A percentile compares a stretch with the other conserved stretches of the same genome.
phyloP scores from a whole-genome alignment of 306 rosid species.

The Cucurbita moschata region DNA sequence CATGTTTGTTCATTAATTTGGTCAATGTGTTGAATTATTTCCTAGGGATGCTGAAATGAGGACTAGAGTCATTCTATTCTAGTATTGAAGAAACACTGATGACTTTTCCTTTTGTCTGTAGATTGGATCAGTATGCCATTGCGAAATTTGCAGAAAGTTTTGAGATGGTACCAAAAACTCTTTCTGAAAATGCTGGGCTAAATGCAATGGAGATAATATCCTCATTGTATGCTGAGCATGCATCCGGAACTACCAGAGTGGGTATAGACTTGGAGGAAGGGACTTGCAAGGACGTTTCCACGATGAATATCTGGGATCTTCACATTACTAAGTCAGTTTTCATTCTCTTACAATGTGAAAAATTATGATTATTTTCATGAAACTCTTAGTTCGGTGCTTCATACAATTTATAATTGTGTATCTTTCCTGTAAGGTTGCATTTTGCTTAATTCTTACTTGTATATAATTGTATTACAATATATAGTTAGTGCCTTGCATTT shows the following conservation, averaged over 20 bases:
- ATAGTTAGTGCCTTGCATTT: background rate
- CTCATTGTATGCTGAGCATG: slow-evolving; percentile 91
- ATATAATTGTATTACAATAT: too few species aligned
- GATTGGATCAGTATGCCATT: slow-evolving; percentile 97
- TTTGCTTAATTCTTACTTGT: background rate
- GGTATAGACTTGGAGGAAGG: slow-evolving; percentile 88
- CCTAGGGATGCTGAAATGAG: background rate
- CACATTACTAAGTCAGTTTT: slow-evolving; percentile 65
- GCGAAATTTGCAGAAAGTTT: slow-evolving; percentile 94
- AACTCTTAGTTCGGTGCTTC: background rate
- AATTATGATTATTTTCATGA: background rate
- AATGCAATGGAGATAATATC: slow-evolving; percentile 96
- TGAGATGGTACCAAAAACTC: slow-evolving; percentile 85
- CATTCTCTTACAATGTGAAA: background rate
- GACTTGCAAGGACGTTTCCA: slow-evolving; percentile 57
- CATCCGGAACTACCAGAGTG: slow-evolving; percentile 76
- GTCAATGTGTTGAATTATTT: background rate
- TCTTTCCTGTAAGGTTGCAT: background rate
- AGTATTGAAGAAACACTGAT: slow-evolving; percentile 3
- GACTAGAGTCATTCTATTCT: background rate
- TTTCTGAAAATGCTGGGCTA: slow-evolving; percentile 93
- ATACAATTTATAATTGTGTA: background rate
- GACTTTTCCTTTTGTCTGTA: slow-evolving; percentile 24
- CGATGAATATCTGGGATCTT: slow-evolving; percentile 65
- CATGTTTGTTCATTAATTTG: background rate